Percentiles rank a stretch among this genome's conserved stretches.
Evolutionary conservation across 2,329 filamentous ascomycete genomes (phyloP).

Genomic region (Aquanectria penicillioides): DNA sequence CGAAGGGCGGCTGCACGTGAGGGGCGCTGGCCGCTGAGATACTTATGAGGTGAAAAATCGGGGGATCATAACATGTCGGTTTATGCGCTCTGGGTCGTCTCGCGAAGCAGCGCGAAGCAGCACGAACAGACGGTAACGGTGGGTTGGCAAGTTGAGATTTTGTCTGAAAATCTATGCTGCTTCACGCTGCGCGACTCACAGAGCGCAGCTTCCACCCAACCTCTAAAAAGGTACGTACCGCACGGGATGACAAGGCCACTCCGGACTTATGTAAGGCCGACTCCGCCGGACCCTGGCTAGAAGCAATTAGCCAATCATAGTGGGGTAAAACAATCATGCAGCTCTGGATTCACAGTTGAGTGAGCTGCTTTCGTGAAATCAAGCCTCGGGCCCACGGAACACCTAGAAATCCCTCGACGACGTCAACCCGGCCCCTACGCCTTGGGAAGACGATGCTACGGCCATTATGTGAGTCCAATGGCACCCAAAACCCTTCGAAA

Average conservation of each 20-base stretch:
- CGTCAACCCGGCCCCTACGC: slow-evolving; percentile 34
- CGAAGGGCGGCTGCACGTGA: slow-evolving; percentile 27
- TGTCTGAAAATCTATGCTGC: slow-evolving; percentile 24
- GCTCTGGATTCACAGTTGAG: slow-evolving; percentile 23
- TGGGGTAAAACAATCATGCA: slow-evolving; percentile 29
- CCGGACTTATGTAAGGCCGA: slow-evolving; percentile 21
- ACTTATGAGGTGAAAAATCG: slow-evolving; percentile 16
- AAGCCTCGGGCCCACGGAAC: slow-evolving; percentile 30
- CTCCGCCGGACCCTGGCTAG: neutral
- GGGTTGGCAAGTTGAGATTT: slow-evolving; percentile 23
- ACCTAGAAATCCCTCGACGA: slow-evolving; percentile 41
- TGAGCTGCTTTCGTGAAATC: slow-evolving; percentile 36
- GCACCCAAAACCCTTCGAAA: slow-evolving; percentile 19
- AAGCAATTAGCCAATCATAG: slow-evolving; percentile 35
- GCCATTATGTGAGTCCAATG: slow-evolving; percentile 40
- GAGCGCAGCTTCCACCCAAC: slow-evolving; percentile 12
- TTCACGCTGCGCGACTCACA: slow-evolving; percentile 29
- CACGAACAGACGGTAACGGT: slow-evolving; percentile 4
- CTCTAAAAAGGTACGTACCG: slow-evolving; percentile 27
- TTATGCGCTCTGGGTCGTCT: slow-evolving; percentile 1
- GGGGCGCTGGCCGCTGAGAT: slow-evolving; percentile 34
- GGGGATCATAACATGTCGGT: slow-evolving; percentile 41
- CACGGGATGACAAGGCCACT: neutral
- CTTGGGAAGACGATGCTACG: slow-evolving; percentile 39
- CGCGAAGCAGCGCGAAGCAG: too few species aligned